phyloP scores from a whole-genome alignment of 306 rosid species.

The Vigna nakashimae region DNA sequence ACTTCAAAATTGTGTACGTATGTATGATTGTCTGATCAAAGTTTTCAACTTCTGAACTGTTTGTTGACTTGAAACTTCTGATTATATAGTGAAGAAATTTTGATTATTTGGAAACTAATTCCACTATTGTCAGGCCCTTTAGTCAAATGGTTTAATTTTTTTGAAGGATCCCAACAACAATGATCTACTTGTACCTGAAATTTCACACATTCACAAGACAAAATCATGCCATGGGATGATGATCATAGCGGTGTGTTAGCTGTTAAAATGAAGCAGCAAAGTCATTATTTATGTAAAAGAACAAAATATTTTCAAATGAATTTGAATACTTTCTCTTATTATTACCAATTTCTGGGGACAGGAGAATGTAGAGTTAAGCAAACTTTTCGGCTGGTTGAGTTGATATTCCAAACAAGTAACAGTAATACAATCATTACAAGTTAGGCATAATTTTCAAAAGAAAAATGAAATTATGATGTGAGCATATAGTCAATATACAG shows the following conservation, averaged over 20 bases:
- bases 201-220: slow-evolving; percentile 93
- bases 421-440: slow-evolving; percentile 1
- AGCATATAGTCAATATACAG: neutral
- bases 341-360: slow-evolving; percentile 58
- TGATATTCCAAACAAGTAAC: slow-evolving; percentile 28
- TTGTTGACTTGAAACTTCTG: neutral
- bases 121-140: slow-evolving; percentile 67
- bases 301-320: slow-evolving; percentile 46
- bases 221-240: slow-evolving; percentile 86
- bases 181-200: slow-evolving; percentile 91
- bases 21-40: neutral
- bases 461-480: neutral
- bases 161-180: slow-evolving; percentile 90
- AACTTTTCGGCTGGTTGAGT: slow-evolving; percentile 50
- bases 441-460: neutral
- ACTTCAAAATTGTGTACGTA: neutral
- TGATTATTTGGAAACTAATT: slow-evolving; percentile 1
- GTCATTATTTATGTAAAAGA: slow-evolving; percentile 54
- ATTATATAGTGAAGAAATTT: neutral
- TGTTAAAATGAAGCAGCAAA: slow-evolving; percentile 39
- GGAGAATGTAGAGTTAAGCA: slow-evolving; percentile 52
- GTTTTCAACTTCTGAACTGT: neutral
- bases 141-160: slow-evolving; percentile 80
- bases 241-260: slow-evolving; percentile 8
- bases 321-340: slow-evolving; percentile 45